Base-by-base conservation (phyloP, 768 basidiomycete species). In the Coprinopsis sp. region DNA sequence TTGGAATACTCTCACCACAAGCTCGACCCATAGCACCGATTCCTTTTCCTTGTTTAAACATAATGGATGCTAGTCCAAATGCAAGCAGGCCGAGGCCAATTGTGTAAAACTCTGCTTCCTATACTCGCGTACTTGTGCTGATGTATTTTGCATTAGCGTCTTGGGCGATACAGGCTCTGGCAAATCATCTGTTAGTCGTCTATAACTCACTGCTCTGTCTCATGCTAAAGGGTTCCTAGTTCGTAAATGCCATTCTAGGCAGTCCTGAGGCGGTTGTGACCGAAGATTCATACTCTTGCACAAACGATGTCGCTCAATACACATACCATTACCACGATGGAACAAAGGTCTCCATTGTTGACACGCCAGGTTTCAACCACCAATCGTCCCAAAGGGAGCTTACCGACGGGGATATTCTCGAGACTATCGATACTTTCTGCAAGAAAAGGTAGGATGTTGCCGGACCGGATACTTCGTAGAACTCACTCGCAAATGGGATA, bases 361-460 rank as follows among this genome's bases (percentile, higher is more conserved):
- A 47, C 24, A 38, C 45, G 3, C 36, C 45, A 19, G 45, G 45
- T 11, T 47, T 47, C 45, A 22, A 38, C 24, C 23, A 38, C 23
- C 39, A 21, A n/a, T 14, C n/a, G 16, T 23, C 4, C 6, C 37
- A 39, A n/a, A n/a, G 24, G 7, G 45, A 47, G 11, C 4, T 28
- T 7, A 27, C n/a, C n/a, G n/a, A n/a, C n/a, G n/a, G n/a, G n/a
- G n/a, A 47, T 18, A 45, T 50, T 10, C 31, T 53, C 10, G 18
- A 33, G 10, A 44, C 47, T 36, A 47, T 53, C 7, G 33, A 25
- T 22, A 14, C 27, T 19, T 50, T 49, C 41, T n/a, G 50, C 10
- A 46, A 47, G 16, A 23, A 33, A 22, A 24, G 46, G 52, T 53
- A 30, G 47, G 52, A 14, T 6, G 1, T 23, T 24, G 10, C 19